phyloP scores from a whole-genome alignment of 148 eudicot species.

The Fagopyrum esculentum region DNA sequence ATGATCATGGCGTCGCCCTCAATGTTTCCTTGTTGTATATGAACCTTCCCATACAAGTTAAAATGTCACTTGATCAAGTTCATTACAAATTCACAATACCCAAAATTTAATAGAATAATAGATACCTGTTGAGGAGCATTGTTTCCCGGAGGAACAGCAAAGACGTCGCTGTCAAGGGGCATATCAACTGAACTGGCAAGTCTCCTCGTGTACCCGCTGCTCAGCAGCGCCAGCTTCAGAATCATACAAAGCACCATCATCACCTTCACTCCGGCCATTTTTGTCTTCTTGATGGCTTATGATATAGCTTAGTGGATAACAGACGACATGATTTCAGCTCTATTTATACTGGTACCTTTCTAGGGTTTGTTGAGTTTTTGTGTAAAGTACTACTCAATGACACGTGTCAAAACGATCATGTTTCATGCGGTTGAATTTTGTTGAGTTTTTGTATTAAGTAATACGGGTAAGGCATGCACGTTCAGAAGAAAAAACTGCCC shows the following conservation, averaged over 20 bases:
- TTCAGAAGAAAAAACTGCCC: background rate
- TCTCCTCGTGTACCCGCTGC: too few species aligned
- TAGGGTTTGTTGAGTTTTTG: too few species aligned
- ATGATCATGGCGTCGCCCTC: slow-evolving; percentile 59
- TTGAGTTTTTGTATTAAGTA: too few species aligned
- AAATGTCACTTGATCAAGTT: too few species aligned
- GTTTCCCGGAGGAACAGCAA: background rate
- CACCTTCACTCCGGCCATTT: background rate
- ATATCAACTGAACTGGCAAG: too few species aligned
- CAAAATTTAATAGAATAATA: too few species aligned
- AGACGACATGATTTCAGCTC: background rate
- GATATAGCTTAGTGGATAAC: background rate
- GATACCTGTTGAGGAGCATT: background rate
- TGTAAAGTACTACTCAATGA: background rate
- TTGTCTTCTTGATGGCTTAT: background rate
- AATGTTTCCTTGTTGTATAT: slow-evolving; percentile 78
- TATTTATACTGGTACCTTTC: background rate
- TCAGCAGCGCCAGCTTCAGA: too few species aligned
- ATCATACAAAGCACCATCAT: too few species aligned
- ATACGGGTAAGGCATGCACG: background rate
- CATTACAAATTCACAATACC: too few species aligned
- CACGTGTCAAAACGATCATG: background rate
- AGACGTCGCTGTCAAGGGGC: background rate
- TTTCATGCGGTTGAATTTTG: background rate
- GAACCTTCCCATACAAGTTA: slow-evolving; percentile 36